Conservation (phyloP, 441 rosid species). For the Viola pubescens region DNA sequence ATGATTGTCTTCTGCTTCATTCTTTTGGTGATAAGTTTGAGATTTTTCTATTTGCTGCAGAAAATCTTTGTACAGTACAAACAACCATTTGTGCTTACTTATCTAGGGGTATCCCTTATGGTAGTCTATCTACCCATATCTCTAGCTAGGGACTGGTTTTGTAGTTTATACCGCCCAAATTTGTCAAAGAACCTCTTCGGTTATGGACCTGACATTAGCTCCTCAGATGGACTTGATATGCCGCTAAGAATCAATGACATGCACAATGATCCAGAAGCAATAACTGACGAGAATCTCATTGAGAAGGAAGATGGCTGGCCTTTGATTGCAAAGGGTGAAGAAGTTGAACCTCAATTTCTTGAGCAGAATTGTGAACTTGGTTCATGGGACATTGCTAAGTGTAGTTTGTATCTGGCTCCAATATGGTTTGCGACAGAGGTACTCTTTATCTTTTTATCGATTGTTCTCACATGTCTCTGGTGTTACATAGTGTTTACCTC, state of each 20-base stretch:
- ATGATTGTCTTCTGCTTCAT: neutral
- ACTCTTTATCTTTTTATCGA: neutral
- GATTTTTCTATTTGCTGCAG: conserved; percentile 25
- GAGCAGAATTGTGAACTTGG: conserved; percentile 13
- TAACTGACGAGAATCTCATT: conserved; percentile 28
- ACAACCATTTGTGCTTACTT: conserved; percentile 55
- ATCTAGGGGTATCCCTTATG: conserved; percentile 62
- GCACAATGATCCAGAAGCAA: conserved; percentile 13
- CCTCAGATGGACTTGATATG: conserved; percentile 26
- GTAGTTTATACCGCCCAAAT: conserved; percentile 17
- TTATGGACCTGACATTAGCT: conserved; percentile 4
- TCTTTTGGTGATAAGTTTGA: neutral
- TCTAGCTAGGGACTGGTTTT: conserved; percentile 33
- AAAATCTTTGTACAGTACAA: conserved; percentile 40
- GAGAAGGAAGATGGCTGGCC: conserved; percentile 45
- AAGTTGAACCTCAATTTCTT: conserved; percentile 21
- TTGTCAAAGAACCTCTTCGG: conserved; percentile 8
- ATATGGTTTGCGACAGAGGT: conserved; percentile 62
- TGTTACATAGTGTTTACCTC: no score
- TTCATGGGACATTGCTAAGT: conserved; percentile 37
- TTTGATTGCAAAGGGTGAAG: conserved; percentile 23
- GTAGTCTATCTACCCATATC: conserved; percentile 44
- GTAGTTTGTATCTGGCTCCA: conserved; percentile 51
- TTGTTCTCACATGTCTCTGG: neutral
- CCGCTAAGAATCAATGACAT: conserved; percentile 33